Evolutionary conservation across 2,329 filamentous ascomycete species (phyloP).

Genomic region (Ascosphaera pollenicola): DNA sequence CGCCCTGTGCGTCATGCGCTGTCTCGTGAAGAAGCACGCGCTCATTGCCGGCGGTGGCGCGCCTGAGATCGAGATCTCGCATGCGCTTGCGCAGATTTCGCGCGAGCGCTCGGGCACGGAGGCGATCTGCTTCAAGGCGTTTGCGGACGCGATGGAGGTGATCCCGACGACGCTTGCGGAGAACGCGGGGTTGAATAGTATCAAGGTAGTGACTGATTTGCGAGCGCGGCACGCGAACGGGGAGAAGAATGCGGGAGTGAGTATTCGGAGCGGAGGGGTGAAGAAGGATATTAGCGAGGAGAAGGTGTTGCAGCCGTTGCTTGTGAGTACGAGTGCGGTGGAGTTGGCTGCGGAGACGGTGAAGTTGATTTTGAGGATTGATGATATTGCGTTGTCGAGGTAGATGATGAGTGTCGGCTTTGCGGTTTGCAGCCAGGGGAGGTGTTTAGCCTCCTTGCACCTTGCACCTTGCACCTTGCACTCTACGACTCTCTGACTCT

Average conservation of each 20-base stretch:
- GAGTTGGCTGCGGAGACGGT: slow-evolving; percentile 95
- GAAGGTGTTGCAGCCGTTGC: slow-evolving; percentile 84
- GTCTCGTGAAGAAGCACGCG: slow-evolving; percentile 98
- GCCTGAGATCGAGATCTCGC: slow-evolving; percentile 88
- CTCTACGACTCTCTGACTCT: too few relatives aligned
- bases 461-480: too few relatives aligned
- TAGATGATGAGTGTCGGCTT: too few relatives aligned
- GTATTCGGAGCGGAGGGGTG: slow-evolving; percentile 92
- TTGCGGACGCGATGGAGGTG: slow-evolving; percentile 92
- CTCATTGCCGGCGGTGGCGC: slow-evolving; percentile 92
- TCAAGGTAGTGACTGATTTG: slow-evolving; percentile 94
- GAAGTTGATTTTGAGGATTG: slow-evolving; percentile 68
- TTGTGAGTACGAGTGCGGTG: slow-evolving; percentile 94
- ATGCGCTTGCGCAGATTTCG: slow-evolving; percentile 60
- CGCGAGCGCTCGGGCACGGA: slow-evolving; percentile 76
- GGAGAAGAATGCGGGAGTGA: slow-evolving; percentile 89
- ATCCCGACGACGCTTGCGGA: slow-evolving; percentile 92
- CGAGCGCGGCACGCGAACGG: slow-evolving; percentile 86
- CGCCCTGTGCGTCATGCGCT: slow-evolving; percentile 90
- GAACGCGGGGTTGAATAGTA: slow-evolving; percentile 93
- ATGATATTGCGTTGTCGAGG: slow-evolving; percentile 38
- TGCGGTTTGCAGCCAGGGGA: too few relatives aligned
- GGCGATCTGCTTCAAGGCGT: slow-evolving; percentile 97
- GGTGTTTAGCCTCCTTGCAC: too few relatives aligned
- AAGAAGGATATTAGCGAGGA: slow-evolving; percentile 94